These are phyloP conservation scores for Mycena alexandri DNA, from an alignment of 768 basidiomycete genomes.

Conservation along the genomic window DNA sequence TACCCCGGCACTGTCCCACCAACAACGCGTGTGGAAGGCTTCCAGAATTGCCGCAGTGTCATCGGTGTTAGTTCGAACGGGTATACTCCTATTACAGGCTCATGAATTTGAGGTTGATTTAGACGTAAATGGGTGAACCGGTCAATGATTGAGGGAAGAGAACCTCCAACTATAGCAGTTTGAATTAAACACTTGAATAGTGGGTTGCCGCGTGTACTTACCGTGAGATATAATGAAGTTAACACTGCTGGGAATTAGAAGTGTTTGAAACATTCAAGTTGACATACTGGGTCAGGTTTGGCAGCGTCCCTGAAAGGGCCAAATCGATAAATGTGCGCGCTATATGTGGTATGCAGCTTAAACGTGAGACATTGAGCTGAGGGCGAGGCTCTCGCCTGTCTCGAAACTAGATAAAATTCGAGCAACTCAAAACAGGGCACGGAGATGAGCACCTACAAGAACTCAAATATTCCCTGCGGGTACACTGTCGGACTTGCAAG, in stretches of 20 bases:
- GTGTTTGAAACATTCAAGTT: conserved; percentile 1
- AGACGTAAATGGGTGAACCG: no score
- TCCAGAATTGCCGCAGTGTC: conserved; percentile 8
- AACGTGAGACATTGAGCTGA: background rate
- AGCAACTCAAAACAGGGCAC: background rate
- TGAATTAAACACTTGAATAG: background rate
- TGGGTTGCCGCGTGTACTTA: background rate
- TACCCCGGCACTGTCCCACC: conserved; percentile 33
- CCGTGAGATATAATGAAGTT: background rate
- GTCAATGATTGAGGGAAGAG: conserved; percentile 26
- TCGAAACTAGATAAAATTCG: conserved; percentile 16
- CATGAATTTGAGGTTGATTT: background rate
- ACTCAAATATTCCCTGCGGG: conserved; percentile 19
- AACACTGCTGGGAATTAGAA: background rate
- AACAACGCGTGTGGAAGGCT: conserved; percentile 17
- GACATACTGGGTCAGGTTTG: conserved; percentile 23
- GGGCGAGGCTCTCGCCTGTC: conserved; percentile 8
- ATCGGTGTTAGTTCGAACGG: no score
- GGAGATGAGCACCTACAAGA: conserved; percentile 17
- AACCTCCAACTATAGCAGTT: conserved; percentile 19
- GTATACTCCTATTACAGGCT: background rate
- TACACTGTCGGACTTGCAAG: conserved; percentile 24
- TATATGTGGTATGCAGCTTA: background rate
- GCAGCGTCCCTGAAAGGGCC: conserved; percentile 22
- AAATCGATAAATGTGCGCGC: conserved; percentile 29